Base-by-base conservation (phyloP, 805 yeast genomes). In the Cyberlindnera mycetangii region DNA sequence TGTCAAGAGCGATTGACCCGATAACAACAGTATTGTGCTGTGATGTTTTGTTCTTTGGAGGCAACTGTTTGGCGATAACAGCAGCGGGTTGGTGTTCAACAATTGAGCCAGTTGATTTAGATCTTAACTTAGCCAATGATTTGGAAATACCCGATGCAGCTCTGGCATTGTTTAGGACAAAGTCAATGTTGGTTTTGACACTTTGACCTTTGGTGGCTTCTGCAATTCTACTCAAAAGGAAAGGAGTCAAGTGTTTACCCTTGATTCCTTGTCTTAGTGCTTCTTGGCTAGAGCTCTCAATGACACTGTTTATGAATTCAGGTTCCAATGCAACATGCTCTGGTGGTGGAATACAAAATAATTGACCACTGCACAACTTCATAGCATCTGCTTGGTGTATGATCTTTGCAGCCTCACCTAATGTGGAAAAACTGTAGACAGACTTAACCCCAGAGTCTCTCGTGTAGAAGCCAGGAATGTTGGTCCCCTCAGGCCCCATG, bases 271-370 rank as follows among this genome's bases (percentile, higher is more conserved):
- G 49, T 6, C 48, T 40, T 6, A 66, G 67, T 1, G 95, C 95
- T 43, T 76, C 80, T 2, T 43, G 45, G 37, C 75, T 71, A 1
- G 95, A 89, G 7, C 68, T 65, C 4, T 71, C 72, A 42, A 89
- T 86, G 16, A 85, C 73, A 2, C 48, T 58, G 45, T 70, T 70
- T 20, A 89, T 84, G 39, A 74, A 67, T 0, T 56, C 67, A 4
- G 76, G 68, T 24, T 76, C 73, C 45, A 89, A 62, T 0, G 95
- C 88, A 31, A 72, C 62, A 4, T 75, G 75, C 8, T 56, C 61
- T 0, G 95, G 95, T 0, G 95, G 90, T 0, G 96, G 96, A 10
- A 86, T 73, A 59, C 96, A 89, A 53, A 89, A 79, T 10, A 89
- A 73, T 47, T 72, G 78, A 1, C 96, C 96, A n/a, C 83, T 75